phyloP scores from a whole-genome alignment of 305 asterid species.

The Lippia alba region DNA sequence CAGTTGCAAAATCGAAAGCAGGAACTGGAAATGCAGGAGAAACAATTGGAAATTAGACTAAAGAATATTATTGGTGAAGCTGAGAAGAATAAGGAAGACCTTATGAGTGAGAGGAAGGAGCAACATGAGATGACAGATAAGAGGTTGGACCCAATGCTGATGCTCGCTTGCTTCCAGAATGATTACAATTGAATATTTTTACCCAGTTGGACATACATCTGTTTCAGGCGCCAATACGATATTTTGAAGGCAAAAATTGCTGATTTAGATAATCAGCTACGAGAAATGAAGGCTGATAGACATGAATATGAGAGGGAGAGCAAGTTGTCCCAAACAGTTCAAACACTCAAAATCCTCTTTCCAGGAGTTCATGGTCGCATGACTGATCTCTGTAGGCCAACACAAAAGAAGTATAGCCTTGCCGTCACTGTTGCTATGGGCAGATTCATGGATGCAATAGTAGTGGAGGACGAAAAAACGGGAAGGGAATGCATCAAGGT shows the following conservation, averaged over 20 bases:
- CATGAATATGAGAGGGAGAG: conserved; percentile 95
- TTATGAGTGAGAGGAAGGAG: conserved; percentile 69
- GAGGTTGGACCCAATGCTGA: conserved; percentile 56
- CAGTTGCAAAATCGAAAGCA: conserved; percentile 89
- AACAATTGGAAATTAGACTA: conserved; percentile 82
- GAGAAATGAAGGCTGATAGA: conserved; percentile 96
- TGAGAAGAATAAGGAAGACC: conserved; percentile 79
- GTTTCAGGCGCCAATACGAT: conserved; percentile 68
- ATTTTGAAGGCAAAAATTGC: conserved; percentile 74
- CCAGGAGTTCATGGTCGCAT: conserved; percentile 99
- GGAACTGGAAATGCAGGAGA: conserved; percentile 89
- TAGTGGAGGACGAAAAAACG: conserved; percentile 91
- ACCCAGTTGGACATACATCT: conserved; percentile 24
- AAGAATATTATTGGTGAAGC: conserved; percentile 79
- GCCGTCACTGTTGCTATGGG: conserved; percentile 99
- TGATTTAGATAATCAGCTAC: conserved; percentile 82
- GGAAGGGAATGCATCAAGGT: conserved; percentile 99
- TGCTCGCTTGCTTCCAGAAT: conserved; percentile 33
- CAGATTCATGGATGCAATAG: conserved; percentile 98
- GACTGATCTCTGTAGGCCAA: conserved; percentile 98
- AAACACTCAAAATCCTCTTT: conserved; percentile 89
- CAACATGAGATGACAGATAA: conserved; percentile 84
- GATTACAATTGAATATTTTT: conserved; percentile 19
- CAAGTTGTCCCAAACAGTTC: conserved; percentile 87
- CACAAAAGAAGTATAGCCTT: conserved; percentile 91